Percentiles rank a stretch among this genome's conserved stretches.
phyloP scores from a whole-genome alignment of 495 filamentous ascomycete genomes.

The Podospora conica region DNA sequence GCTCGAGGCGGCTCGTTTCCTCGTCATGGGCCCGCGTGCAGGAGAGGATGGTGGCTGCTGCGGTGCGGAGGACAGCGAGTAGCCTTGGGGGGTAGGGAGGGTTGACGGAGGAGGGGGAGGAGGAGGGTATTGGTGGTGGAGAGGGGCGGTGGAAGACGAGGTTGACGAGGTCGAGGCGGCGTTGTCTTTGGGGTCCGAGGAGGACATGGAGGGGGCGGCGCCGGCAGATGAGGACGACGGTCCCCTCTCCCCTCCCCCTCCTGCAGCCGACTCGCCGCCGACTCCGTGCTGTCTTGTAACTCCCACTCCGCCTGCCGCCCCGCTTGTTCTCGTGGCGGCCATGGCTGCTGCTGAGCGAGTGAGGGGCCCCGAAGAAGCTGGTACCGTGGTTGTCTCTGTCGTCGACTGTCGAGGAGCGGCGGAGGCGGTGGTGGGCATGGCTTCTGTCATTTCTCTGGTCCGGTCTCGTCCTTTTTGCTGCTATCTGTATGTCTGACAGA shows the following conservation, averaged over 20 bases:
- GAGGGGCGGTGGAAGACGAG: neutral
- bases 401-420: slow-evolving; percentile 11
- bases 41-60: neutral
- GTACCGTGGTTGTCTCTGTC: slow-evolving; percentile 2
- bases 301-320: slow-evolving; percentile 2
- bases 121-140: neutral
- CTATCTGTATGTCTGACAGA: neutral
- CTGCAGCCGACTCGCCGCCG: neutral
- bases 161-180: neutral
- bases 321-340: slow-evolving; percentile 16
- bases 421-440: slow-evolving; percentile 8
- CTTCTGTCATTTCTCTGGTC: slow-evolving; percentile 26
- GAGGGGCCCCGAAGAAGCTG: slow-evolving; percentile 9
- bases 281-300: neutral
- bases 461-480: neutral
- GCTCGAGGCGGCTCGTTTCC: slow-evolving; percentile 45
- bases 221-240: neutral
- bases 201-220: neutral
- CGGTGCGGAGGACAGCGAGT: neutral
- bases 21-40: slow-evolving; percentile 22
- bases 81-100: neutral
- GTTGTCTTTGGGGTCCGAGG: neutral
- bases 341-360: slow-evolving; percentile 22
- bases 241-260: neutral
- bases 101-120: neutral